Conservation (phyloP, 345 rosid genomes). For the Salix purpurea region DNA sequence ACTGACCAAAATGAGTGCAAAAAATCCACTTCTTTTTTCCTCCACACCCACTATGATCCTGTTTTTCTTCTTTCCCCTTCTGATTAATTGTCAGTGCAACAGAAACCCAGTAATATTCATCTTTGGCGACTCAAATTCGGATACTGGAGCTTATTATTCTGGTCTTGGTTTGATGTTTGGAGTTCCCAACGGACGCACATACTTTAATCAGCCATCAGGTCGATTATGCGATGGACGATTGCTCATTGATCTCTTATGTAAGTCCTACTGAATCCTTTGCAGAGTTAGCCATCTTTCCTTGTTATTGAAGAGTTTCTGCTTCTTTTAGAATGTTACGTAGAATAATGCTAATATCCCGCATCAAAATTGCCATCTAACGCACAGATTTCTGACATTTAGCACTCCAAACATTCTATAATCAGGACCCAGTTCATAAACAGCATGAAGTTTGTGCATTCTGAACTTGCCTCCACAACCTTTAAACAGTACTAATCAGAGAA, state of each 20-base stretch:
- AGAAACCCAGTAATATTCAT: constrained; percentile 17
- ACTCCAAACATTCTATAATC: neutral
- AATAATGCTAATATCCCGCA: neutral
- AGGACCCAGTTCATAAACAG: neutral
- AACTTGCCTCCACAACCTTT: too few relatives aligned
- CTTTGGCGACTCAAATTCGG: constrained; percentile 26
- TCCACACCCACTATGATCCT: neutral
- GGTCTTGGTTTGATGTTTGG: constrained; percentile 28
- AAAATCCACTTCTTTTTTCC: neutral
- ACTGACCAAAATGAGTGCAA: neutral
- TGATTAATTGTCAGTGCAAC: constrained; percentile 28
- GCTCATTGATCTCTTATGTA: constrained; percentile 55
- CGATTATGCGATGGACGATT: constrained; percentile 44
- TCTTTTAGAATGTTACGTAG: neutral
- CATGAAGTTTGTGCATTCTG: too few relatives aligned
- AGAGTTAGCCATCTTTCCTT: neutral
- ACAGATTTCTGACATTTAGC: neutral
- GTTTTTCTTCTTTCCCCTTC: constrained; percentile 5
- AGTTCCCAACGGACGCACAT: constrained; percentile 48
- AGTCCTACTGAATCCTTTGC: constrained; percentile 12
- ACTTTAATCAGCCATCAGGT: constrained; percentile 40
- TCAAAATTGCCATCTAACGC: neutral
- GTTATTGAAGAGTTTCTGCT: neutral
- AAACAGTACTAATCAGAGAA: too few relatives aligned
- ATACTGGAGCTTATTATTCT: constrained; percentile 20